These are phyloP conservation scores for Phytopythium montanum DNA, from an alignment of 352 stramenopile genomes.

Conservation along the genomic window DNA sequence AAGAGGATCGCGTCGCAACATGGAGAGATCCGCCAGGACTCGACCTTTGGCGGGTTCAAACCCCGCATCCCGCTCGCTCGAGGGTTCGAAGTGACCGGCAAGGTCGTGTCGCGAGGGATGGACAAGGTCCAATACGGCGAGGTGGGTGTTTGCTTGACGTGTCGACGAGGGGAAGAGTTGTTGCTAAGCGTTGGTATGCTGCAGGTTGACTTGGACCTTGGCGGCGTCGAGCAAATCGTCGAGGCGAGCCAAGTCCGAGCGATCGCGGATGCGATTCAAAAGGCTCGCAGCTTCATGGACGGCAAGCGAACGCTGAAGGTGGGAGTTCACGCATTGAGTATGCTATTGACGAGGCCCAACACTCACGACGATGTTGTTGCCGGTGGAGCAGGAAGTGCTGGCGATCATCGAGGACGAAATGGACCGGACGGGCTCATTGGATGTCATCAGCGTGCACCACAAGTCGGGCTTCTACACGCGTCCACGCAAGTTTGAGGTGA, in stretches of 20 bases:
- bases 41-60: slow-evolving; percentile 44
- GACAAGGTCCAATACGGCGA: slow-evolving; percentile 87
- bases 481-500: slow-evolving; percentile 80
- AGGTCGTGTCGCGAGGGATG: slow-evolving; percentile 69
- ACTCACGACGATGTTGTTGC: background rate
- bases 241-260: slow-evolving; percentile 85
- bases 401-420: slow-evolving; percentile 64
- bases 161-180: background rate
- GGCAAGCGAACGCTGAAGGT: slow-evolving; percentile 52
- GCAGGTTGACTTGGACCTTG: slow-evolving; percentile 81
- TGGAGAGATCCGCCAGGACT: slow-evolving; percentile 45
- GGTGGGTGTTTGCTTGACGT: slow-evolving; percentile 22
- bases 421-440: slow-evolving; percentile 55
- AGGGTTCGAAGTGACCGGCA: slow-evolving; percentile 65
- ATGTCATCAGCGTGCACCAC: slow-evolving; percentile 44
- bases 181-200: slow-evolving; percentile 1
- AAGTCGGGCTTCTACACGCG: slow-evolving; percentile 76
- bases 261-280: slow-evolving; percentile 70
- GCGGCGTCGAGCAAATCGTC: slow-evolving; percentile 86
- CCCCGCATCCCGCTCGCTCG: slow-evolving; percentile 44
- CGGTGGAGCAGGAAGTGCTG: slow-evolving; percentile 53
- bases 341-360: background rate
- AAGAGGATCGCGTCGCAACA: slow-evolving; percentile 89
- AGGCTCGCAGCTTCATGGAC: slow-evolving; percentile 53
- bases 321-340: slow-evolving; percentile 1